Percentiles rank a stretch among this genome's conserved stretches.
Conservation (phyloP, 768 basidiomycete genomes). For the Megacollybia marginata region DNA sequence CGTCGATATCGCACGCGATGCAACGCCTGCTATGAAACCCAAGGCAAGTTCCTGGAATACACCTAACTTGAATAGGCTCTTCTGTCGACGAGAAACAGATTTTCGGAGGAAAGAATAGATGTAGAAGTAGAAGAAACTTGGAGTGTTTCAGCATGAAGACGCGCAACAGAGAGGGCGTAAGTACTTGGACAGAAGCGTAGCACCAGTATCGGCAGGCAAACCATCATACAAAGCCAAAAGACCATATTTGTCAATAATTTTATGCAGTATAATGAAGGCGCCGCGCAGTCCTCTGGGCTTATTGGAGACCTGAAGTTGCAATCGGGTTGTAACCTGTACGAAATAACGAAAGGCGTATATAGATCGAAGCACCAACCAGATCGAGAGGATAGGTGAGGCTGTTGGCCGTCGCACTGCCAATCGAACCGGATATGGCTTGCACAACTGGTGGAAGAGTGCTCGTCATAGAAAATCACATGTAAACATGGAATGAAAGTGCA, state of each 20-base stretch:
- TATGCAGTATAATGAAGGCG: conserved; percentile 29
- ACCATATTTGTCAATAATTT: conserved; percentile 33
- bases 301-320: conserved; percentile 26
- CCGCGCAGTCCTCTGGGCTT: conserved; percentile 13
- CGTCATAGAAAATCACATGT: conserved; percentile 33
- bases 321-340: conserved; percentile 30
- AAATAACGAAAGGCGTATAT: no score
- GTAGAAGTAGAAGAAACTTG: conserved; percentile 55
- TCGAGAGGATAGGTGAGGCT: conserved; percentile 50
- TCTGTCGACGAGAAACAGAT: conserved; percentile 2
- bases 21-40: conserved; percentile 51
- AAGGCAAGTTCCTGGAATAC: conserved; percentile 43
- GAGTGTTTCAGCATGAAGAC: not conserved
- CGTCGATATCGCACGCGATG: conserved; percentile 45
- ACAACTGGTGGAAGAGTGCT: conserved; percentile 51
- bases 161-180: not conserved
- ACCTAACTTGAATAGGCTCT: conserved; percentile 23
- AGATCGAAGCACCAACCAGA: conserved; percentile 17
- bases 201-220: conserved; percentile 41
- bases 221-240: conserved; percentile 43
- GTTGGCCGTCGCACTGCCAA: conserved; percentile 50
- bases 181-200: conserved; percentile 48
- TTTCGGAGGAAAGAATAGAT: conserved; percentile 42
- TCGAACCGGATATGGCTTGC: conserved; percentile 50
- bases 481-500: no score